Base-by-base conservation (phyloP, 106 monocot genomes). In the Acorus gramineus region DNA sequence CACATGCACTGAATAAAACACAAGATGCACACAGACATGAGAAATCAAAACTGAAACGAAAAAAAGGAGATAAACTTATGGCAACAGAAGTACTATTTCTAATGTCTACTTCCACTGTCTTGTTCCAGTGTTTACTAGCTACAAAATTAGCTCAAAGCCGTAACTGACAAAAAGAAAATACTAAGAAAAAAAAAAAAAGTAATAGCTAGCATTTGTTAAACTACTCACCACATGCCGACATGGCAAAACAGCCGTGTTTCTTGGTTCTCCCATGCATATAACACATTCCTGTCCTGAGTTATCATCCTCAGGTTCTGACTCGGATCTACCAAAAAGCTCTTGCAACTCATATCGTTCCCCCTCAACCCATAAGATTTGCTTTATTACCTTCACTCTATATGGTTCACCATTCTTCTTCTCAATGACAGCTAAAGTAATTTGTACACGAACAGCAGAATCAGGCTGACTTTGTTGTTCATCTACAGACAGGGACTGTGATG, bases 141-240 rank as follows among this genome's bases (percentile, higher is more conserved):
- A 28, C 28, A 28, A 28, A 28, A 28, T 28, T 28, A 28, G 28
- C 28, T 28, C 28, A 28, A 28, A 28, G 28, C 28, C 28, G 28
- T 28, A 28, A 28, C 28, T 28, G 28, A 28, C 28, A 28, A 28
- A 28, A 28, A 28, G 28, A 28, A 1, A 28, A 28, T 28, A 28
- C 28, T 28, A 28, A 28, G 28, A 28, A 28, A 28, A 0, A 28
- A 28, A 28, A 62, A 62, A 62, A 46, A 49, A 43, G 14, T 28
- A 28, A 28, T 28, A 28, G 28, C 28, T 28, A 28, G 1, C 28
- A 28, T 53, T 54, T 54, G 49, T 43, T 47, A 52, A 63, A 10
- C 57, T 67, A 28, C 87, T 87, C 44, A 96, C 96, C 91, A 98
- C 70, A 75, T 98, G 96, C 49, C 96, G 70, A 71, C 96, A 98